Percentiles rank a stretch among this genome's conserved stretches.
These are phyloP conservation scores for Lepidium africanum DNA, from an alignment of 345 rosid genomes.

Conservation along the genomic window DNA sequence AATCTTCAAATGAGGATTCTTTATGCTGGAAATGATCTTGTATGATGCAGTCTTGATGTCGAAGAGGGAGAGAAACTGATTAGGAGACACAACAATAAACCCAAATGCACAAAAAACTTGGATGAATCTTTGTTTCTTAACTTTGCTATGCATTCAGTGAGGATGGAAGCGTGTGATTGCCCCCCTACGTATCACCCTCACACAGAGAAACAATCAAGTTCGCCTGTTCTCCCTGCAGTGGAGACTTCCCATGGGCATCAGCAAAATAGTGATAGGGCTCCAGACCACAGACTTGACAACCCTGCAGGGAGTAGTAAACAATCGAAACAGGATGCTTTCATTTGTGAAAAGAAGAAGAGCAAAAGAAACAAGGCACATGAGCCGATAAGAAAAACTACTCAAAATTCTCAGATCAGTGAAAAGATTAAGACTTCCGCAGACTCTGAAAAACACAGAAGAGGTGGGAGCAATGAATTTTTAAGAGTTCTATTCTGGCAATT, in stretches of 20 bases:
- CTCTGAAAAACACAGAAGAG: constrained; percentile 70
- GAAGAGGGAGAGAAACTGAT: constrained; percentile 89
- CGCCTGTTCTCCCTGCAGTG: constrained; percentile 57
- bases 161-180: constrained; percentile 98
- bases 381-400: constrained; percentile 51
- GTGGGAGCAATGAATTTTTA: constrained; percentile 64
- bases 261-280: constrained; percentile 34
- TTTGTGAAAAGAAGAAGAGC: constrained; percentile 52
- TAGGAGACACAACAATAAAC: constrained; percentile 64
- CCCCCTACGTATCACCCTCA: constrained; percentile 58
- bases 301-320: constrained; percentile 40
- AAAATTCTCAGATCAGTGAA: constrained; percentile 63
- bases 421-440: constrained; percentile 63
- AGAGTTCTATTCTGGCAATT: constrained; percentile 91
- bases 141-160: constrained; percentile 97
- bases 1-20: background rate
- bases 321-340: constrained; percentile 43
- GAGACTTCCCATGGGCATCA: constrained; percentile 37
- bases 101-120: constrained; percentile 47
- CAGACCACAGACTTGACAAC: constrained; percentile 34
- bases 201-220: constrained; percentile 39
- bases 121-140: constrained; percentile 82
- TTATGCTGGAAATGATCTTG: background rate
- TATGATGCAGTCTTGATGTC: constrained; percentile 66
- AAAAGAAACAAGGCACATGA: constrained; percentile 45